Conservation (phyloP, 352 stramenopile species). For the Globisporangium acanthophoron region DNA sequence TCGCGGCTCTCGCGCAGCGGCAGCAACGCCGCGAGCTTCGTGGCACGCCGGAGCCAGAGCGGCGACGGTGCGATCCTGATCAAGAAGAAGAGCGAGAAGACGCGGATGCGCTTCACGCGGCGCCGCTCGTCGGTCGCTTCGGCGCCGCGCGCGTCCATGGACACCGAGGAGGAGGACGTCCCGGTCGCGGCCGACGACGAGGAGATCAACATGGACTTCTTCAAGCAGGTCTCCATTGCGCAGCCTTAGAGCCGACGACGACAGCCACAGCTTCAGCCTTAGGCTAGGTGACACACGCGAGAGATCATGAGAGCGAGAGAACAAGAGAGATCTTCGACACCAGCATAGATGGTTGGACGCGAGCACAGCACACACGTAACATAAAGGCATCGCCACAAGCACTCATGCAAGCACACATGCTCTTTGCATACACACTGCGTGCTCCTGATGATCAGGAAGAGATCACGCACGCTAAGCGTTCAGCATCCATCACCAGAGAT, state of each 20-base stretch:
- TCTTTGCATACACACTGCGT: too few relatives aligned
- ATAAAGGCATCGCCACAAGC: too few relatives aligned
- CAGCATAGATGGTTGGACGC: neutral
- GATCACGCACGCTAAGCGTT: too few relatives aligned
- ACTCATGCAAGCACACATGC: too few relatives aligned
- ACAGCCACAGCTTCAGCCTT: too few relatives aligned
- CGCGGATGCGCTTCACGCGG: conserved; percentile 34
- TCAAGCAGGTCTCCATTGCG: conserved; percentile 36
- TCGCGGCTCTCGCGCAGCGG: conserved; percentile 3
- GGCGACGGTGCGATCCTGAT: conserved; percentile 7
- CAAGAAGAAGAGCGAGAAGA: conserved; percentile 21
- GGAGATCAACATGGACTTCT: conserved; percentile 80
- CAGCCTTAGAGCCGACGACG: conserved; percentile 7
- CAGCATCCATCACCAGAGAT: too few relatives aligned
- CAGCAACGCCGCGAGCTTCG: conserved; percentile 1
- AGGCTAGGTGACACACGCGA: too few relatives aligned
- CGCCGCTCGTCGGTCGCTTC: conserved; percentile 16
- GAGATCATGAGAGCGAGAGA: neutral
- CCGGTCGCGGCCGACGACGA: conserved; percentile 29
- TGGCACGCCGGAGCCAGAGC: neutral
- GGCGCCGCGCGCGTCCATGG: conserved; percentile 16
- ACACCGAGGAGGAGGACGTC: conserved; percentile 22
- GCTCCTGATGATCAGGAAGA: too few relatives aligned
- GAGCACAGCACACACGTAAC: too few relatives aligned
- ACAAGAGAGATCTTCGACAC: neutral